Evolutionary conservation across 2,329 filamentous ascomycete genomes (phyloP).

Genomic region (Pseudogymnoascus sp.): DNA sequence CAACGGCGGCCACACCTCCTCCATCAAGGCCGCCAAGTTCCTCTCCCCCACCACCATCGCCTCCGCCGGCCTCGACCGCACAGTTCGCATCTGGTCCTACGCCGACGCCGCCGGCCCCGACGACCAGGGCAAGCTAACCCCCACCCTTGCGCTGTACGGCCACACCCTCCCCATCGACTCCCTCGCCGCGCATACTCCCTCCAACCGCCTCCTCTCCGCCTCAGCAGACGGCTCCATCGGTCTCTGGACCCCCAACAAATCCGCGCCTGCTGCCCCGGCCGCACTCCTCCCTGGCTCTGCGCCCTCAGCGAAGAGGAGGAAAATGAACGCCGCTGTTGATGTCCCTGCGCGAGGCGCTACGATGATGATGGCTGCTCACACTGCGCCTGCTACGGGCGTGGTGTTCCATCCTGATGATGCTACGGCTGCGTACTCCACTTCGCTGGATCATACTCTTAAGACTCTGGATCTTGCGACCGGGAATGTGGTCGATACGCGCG

Average conservation of each 20-base stretch:
- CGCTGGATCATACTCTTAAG: constrained; percentile 81
- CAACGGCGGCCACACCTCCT: constrained; percentile 65
- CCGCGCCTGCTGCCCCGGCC: constrained; percentile 64
- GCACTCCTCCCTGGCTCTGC: constrained; percentile 55
- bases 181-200: constrained; percentile 63
- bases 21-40: constrained; percentile 77
- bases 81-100: constrained; percentile 86
- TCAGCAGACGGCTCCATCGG: constrained; percentile 76
- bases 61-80: constrained; percentile 76
- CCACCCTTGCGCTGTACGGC: constrained; percentile 73
- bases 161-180: constrained; percentile 69
- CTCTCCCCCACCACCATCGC: constrained; percentile 69
- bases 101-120: constrained; percentile 38
- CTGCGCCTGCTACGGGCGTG: constrained; percentile 63
- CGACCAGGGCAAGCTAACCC: constrained; percentile 48
- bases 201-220: constrained; percentile 74
- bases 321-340: constrained; percentile 44
- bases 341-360: constrained; percentile 68
- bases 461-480: constrained; percentile 86
- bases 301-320: constrained; percentile 67
- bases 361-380: constrained; percentile 62
- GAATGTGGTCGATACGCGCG: constrained; percentile 69
- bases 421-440: constrained; percentile 85
- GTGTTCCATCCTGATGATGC: constrained; percentile 78
- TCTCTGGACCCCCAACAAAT: constrained; percentile 79